Evolutionary conservation across 2,329 filamentous ascomycete genomes (phyloP).

Genomic region (Ceratocystis variospora): DNA sequence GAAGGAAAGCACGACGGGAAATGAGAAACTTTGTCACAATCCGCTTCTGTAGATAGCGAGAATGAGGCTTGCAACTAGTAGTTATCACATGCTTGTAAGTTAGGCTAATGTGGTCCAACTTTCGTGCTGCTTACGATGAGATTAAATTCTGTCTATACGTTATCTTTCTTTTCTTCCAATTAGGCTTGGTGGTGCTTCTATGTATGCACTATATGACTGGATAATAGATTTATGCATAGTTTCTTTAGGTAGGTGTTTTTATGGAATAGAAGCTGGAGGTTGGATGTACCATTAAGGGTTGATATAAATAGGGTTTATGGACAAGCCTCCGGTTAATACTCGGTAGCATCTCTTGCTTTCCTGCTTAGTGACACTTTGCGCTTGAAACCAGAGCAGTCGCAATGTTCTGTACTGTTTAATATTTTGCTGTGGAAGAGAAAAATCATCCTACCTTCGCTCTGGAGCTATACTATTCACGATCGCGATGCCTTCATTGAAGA

Average conservation of each 20-base stretch:
- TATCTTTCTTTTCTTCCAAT: too few relatives aligned
- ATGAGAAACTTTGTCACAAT: background rate
- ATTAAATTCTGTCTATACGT: too few relatives aligned
- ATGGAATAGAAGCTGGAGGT: background rate
- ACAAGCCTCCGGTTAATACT: background rate
- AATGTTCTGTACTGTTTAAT: background rate
- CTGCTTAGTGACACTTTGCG: conserved; percentile 12
- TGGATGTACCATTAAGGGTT: too few relatives aligned
- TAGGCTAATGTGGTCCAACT: too few relatives aligned
- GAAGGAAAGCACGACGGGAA: background rate
- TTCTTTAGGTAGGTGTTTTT: too few relatives aligned
- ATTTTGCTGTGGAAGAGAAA: background rate
- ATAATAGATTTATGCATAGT: too few relatives aligned
- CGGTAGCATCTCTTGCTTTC: background rate
- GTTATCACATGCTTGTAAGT: too few relatives aligned
- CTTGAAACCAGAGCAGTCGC: background rate
- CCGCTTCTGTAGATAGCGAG: background rate
- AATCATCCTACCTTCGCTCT: background rate
- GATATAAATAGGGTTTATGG: background rate
- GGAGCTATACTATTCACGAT: background rate
- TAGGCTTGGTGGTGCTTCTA: too few relatives aligned
- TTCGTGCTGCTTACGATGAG: too few relatives aligned
- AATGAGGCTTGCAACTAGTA: background rate
- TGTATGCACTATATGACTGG: too few relatives aligned
- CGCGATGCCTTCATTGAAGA: background rate